Conservation (phyloP, 441 rosid species). For the Aleurites moluccanus region DNA sequence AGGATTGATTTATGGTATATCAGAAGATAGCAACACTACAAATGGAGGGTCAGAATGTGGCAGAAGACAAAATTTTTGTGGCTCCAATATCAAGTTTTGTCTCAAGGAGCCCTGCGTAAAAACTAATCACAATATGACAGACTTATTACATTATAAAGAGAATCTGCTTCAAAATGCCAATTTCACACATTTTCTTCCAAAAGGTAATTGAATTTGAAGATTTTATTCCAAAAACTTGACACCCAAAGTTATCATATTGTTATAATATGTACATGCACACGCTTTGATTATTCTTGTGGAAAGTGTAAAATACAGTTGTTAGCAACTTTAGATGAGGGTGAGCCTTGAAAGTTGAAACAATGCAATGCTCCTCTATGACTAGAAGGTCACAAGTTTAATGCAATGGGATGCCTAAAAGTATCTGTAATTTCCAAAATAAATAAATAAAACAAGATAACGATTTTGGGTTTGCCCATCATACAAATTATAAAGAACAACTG, state of each 20-base stretch:
- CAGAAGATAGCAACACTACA: neutral
- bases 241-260: neutral
- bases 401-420: neutral
- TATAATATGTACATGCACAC: neutral
- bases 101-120: neutral
- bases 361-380: neutral
- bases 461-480: neutral
- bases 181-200: neutral
- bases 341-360: too few relatives aligned
- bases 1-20: neutral
- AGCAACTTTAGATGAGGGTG: too few relatives aligned
- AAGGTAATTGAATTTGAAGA: neutral
- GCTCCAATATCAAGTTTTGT: neutral
- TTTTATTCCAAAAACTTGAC: neutral
- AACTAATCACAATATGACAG: neutral
- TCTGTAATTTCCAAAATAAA: too few relatives aligned
- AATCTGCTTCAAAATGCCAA: neutral
- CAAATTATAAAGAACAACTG: neutral
- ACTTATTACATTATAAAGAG: neutral
- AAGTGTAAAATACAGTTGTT: too few relatives aligned
- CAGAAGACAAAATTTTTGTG: neutral
- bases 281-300: neutral
- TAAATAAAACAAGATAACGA: neutral
- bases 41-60: neutral
- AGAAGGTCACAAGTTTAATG: neutral